Base-by-base conservation (phyloP, 2,329 filamentous ascomycete species). In the Ophiostoma angusticollis region DNA sequence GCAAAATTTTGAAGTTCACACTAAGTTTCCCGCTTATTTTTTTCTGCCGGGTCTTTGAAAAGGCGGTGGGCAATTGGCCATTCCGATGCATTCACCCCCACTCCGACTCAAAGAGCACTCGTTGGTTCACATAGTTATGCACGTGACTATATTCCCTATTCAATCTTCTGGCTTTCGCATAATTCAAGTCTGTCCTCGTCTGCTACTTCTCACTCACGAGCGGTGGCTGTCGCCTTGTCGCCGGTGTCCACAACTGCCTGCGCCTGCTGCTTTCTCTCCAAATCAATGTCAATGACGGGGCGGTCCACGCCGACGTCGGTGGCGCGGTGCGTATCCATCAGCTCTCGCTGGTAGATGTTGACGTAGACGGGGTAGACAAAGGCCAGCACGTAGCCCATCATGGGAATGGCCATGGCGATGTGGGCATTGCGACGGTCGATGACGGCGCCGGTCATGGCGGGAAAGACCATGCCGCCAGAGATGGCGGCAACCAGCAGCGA, bases 401-500 rank as follows among this genome's bases (percentile, higher is more conserved):
- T 52, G 13, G 50, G 50, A 9, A 54, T 52, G 13, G 44, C 45
- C 50, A 54, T 54, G 25, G 52, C 52, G 1, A 45, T 38, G 31
- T 54, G 52, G 0, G 52, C 49, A 6, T 46, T 37, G n/a, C 42
- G 39, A 19, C 49, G 38, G 24, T 54, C 49, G 21, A 54, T 45
- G 21, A 52, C 50, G 17, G 52, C 68, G 9, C 69, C 71, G 1
- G 70, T 59, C 24, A 73, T 58, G 0, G 70, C 67, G 1, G 70
- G 70, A 29, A 73, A 70, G 8, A 66, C 61, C 37, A 68, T 68
- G n/a, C 68, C 71, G 6, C 72, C 71, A 3, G 60, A 62, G 5
- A 75, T 70, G 33, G 65, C 68, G 2, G 62, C 68, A 1, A 76
- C 64, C 24, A 77, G 67, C 46, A 68, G 63, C 2, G 65, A 65